phyloP scores from a whole-genome alignment of 768 basidiomycete species.

The Hygrophorus pudorinus region DNA sequence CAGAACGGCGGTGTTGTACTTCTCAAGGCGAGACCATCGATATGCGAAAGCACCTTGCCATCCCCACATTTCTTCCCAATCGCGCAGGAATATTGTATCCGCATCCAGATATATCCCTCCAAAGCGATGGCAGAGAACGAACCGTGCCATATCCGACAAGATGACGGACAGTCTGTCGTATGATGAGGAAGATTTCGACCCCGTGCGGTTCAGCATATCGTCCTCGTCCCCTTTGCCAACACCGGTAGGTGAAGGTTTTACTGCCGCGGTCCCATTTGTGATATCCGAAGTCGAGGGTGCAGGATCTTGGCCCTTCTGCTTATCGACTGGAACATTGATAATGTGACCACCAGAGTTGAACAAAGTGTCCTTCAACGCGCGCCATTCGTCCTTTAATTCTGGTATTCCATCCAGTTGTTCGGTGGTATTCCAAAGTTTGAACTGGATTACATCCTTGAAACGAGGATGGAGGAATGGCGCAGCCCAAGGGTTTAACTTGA shows the following conservation, averaged over 20 bases:
- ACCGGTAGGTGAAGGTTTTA: conserved; percentile 11
- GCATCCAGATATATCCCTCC: conserved; percentile 97
- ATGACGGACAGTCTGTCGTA: conserved; percentile 92
- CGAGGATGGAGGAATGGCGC: conserved; percentile 89
- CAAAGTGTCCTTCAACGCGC: conserved; percentile 56
- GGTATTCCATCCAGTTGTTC: conserved; percentile 89
- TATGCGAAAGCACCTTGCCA: conserved; percentile 97
- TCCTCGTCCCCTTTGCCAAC: conserved; percentile 28
- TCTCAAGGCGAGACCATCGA: conserved; percentile 85
- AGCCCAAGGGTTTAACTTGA: conserved; percentile 86
- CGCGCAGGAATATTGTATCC: conserved; percentile 89
- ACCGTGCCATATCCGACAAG: conserved; percentile 93
- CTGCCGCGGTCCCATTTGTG: conserved; percentile 12
- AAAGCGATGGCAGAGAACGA: conserved; percentile 92
- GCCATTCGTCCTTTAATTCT: conserved; percentile 88
- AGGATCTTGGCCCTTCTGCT: conserved; percentile 18
- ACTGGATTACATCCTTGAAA: conserved; percentile 87
- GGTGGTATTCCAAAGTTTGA: conserved; percentile 98
- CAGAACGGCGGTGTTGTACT: conserved; percentile 95
- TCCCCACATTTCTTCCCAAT: conserved; percentile 98
- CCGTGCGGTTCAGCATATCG: conserved; percentile 58
- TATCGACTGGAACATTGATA: conserved; percentile 48
- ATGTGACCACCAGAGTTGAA: conserved; percentile 85
- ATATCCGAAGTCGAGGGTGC: neutral
- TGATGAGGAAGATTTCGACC: conserved; percentile 73